These are phyloP conservation scores for Sporisorium reilianum DNA, from an alignment of 1,284 basidiomycete species.

Conservation along the genomic window DNA sequence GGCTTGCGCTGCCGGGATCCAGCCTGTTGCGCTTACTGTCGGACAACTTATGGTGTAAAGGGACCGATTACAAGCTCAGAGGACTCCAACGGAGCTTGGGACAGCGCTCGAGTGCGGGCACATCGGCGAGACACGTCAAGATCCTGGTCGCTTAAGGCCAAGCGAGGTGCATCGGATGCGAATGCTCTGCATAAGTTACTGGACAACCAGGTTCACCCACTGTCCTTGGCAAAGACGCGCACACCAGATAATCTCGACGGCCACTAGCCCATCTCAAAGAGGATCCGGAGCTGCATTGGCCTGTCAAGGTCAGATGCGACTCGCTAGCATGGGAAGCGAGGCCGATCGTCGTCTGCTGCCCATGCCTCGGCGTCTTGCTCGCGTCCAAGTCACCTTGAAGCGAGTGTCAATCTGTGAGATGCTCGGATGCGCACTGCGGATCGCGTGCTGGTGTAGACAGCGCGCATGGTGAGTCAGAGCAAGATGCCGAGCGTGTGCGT, in stretches of 20 bases:
- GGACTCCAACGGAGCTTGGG: neutral
- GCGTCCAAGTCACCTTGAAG: neutral
- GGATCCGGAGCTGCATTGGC: too few species aligned
- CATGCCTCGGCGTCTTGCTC: neutral
- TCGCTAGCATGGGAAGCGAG: constrained; percentile 1
- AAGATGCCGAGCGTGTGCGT: neutral
- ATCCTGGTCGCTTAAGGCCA: neutral
- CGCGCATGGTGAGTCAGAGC: too few species aligned
- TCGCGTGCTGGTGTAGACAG: neutral
- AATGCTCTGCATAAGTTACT: neutral
- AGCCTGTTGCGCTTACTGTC: too few species aligned
- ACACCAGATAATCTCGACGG: too few species aligned
- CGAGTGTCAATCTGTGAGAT: neutral
- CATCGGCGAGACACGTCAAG: neutral
- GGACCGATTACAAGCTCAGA: too few species aligned
- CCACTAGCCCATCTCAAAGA: too few species aligned
- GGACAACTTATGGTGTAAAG: too few species aligned
- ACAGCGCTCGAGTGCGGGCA: neutral
- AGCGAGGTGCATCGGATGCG: neutral
- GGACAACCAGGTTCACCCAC: too few species aligned
- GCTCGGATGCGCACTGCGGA: neutral
- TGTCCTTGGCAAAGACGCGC: too few species aligned
- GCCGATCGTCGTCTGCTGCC: neutral
- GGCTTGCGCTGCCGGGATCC: too few species aligned
- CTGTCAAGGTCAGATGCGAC: neutral